A percentile compares a stretch with the other conserved stretches of the same genome.
phyloP scores from a whole-genome alignment of 176 grass and related monocot genomes.

The Carex littledalei region DNA sequence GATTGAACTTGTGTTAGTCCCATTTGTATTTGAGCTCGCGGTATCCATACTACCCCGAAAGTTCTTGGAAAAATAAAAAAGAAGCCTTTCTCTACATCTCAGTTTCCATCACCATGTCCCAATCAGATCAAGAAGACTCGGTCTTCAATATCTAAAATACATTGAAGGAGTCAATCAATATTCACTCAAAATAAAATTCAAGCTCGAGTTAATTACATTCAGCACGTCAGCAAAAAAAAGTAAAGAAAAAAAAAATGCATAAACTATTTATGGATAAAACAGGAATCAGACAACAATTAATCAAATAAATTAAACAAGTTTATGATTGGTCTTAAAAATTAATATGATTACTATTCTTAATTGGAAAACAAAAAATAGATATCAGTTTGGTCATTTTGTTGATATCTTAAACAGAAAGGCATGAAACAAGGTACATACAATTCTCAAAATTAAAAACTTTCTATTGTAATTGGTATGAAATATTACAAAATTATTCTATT shows the following conservation, averaged over 20 bases:
- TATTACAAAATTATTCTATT: neutral
- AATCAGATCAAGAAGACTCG: neutral
- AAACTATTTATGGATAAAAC: neutral
- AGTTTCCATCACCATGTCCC: neutral
- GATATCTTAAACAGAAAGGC: neutral
- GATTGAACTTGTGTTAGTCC: neutral
- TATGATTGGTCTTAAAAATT: neutral
- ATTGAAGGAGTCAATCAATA: neutral
- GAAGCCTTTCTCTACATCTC: neutral
- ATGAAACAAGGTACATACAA: neutral
- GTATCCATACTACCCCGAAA: neutral
- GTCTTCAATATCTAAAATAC: neutral
- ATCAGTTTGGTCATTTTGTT: neutral
- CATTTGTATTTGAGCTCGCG: neutral
- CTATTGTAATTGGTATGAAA: neutral
- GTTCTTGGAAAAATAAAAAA: neutral
- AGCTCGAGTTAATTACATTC: neutral
- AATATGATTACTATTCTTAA: neutral
- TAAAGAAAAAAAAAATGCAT: neutral
- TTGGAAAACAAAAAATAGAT: neutral
- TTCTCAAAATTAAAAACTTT: too few species aligned
- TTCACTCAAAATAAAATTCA: neutral
- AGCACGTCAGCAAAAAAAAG: neutral
- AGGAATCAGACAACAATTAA: slow-evolving; percentile 1
- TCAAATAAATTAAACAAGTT: neutral